phyloP scores from a whole-genome alignment of 495 filamentous ascomycete species.

The Penicillium egyptiacum region DNA sequence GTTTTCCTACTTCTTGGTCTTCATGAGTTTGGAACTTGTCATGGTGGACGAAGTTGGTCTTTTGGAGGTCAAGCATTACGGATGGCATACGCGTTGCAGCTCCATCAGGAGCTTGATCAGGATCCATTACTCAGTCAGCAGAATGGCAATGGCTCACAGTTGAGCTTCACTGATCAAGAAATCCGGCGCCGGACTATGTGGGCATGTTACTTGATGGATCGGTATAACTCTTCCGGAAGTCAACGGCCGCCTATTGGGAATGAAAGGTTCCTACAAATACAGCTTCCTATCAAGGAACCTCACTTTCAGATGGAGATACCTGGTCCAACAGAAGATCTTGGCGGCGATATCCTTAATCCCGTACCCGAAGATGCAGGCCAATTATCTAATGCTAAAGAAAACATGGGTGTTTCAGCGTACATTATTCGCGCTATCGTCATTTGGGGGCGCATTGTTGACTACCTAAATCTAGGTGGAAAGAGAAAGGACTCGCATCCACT shows the following conservation, averaged over 20 bases:
- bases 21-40: constrained; percentile 96
- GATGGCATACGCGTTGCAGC: constrained; percentile 94
- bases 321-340: constrained; percentile 80
- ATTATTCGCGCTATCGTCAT: constrained; percentile 82
- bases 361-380: constrained; percentile 61
- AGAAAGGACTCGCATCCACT: constrained; percentile 72
- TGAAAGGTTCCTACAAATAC: constrained; percentile 84
- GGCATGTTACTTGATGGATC: constrained; percentile 96
- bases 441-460: constrained; percentile 88
- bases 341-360: constrained; percentile 69
- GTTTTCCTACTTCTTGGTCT: constrained; percentile 84
- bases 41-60: constrained; percentile 94
- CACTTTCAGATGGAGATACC: constrained; percentile 90
- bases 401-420: constrained; percentile 94
- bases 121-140: constrained; percentile 64
- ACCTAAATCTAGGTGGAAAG: constrained; percentile 88
- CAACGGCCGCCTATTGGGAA: constrained; percentile 90
- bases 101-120: constrained; percentile 90
- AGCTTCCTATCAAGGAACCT: constrained; percentile 86
- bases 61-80: constrained; percentile 90
- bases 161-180: constrained; percentile 90
- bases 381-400: constrained; percentile 67
- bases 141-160: constrained; percentile 60
- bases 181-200: constrained; percentile 94
- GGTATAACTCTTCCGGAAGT: constrained; percentile 94